A percentile compares a stretch with the other conserved stretches of the same genome.
Evolutionary conservation across 2,329 filamentous ascomycete genomes (phyloP).

Genomic region (Paramyrothecium sp.): DNA sequence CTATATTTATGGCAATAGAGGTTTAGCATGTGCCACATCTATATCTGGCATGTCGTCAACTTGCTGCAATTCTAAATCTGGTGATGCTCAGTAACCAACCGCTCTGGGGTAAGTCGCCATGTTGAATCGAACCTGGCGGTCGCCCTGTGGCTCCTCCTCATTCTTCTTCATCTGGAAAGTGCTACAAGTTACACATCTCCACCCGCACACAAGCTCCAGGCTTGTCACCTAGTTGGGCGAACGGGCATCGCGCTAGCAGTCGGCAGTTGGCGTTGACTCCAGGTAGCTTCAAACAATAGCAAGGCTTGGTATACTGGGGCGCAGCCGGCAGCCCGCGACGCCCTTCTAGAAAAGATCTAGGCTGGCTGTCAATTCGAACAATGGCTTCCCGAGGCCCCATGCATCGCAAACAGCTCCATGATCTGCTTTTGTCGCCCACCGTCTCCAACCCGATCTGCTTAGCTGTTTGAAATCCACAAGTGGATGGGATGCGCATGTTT

Average conservation of each 20-base stretch:
- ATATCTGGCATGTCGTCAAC: not conserved
- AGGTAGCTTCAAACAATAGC: not conserved
- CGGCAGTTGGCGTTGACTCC: not conserved
- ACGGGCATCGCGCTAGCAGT: not conserved
- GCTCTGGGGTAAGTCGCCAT: not conserved
- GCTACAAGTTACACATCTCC: not conserved
- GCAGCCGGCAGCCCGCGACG: not conserved
- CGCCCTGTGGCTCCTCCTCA: too few species aligned
- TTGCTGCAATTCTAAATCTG: not conserved
- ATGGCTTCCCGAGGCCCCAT: not conserved
- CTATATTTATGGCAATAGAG: not conserved
- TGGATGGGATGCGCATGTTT: too few species aligned
- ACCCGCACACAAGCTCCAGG: not conserved
- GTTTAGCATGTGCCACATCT: not conserved
- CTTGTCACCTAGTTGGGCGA: not conserved
- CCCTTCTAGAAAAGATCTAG: not conserved
- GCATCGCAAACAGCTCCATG: not conserved
- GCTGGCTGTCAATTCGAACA: not conserved
- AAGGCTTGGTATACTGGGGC: not conserved
- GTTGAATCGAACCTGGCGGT: not conserved
- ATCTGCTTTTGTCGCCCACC: not conserved
- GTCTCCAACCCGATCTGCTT: not conserved
- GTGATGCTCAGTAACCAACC: not conserved
- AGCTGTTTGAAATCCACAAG: conserved; percentile 10
- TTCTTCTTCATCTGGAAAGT: not conserved